Evolutionary conservation across 352 stramenopile species (phyloP).

Genomic region (Poterioochromonas sp.): DNA sequence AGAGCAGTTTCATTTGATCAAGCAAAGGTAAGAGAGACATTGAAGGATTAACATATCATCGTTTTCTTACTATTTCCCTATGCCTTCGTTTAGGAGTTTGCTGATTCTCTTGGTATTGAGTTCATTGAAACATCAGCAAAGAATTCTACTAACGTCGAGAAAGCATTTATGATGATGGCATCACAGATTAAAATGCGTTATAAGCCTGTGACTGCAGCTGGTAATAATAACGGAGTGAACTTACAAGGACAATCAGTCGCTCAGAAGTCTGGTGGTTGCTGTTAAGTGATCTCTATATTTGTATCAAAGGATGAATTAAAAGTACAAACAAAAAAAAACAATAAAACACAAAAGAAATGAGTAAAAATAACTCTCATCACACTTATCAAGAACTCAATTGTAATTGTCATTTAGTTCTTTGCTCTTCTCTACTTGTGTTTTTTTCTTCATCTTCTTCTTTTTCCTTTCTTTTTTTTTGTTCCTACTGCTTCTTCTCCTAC

Average conservation of each 20-base stretch:
- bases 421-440: too few species aligned
- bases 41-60: neutral
- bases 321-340: too few species aligned
- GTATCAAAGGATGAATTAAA: too few species aligned
- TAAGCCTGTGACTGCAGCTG: slow-evolving; percentile 21
- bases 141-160: slow-evolving; percentile 95
- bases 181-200: slow-evolving; percentile 84
- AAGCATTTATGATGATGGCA: slow-evolving; percentile 98
- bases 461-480: too few species aligned
- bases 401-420: too few species aligned
- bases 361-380: too few species aligned
- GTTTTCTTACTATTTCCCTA: neutral
- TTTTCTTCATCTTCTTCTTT: too few species aligned
- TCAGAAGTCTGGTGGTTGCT: slow-evolving; percentile 18
- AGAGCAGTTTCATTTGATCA: slow-evolving; percentile 88
- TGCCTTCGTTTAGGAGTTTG: slow-evolving; percentile 57
- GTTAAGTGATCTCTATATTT: neutral
- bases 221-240: neutral
- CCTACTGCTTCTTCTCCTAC: too few species aligned
- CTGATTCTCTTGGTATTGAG: slow-evolving; percentile 89
- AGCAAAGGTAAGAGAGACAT: slow-evolving; percentile 64
- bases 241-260: neutral
- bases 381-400: too few species aligned
- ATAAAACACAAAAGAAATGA: too few species aligned
- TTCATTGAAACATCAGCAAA: slow-evolving; percentile 99